These are phyloP conservation scores for Dendrobium nobile DNA, from an alignment of 106 monocot genomes.

Conservation along the genomic window DNA sequence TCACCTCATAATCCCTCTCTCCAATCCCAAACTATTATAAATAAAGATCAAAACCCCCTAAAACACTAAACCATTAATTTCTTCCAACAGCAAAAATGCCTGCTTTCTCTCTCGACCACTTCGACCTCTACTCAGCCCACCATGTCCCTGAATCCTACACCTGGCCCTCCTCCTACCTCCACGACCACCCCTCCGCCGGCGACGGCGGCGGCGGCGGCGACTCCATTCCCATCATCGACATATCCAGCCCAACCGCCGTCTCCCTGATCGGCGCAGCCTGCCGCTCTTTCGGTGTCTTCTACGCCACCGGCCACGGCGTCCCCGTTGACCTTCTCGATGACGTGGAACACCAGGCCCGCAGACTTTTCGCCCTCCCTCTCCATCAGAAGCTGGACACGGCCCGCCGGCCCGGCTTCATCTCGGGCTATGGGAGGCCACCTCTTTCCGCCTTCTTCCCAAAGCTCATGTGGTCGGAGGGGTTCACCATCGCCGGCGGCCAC, in stretches of 20 bases:
- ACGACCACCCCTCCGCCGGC: conserved; percentile 16
- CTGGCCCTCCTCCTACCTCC: conserved; percentile 9
- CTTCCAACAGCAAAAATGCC: too few relatives aligned
- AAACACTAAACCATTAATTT: too few relatives aligned
- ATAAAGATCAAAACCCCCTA: too few relatives aligned
- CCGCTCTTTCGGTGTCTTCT: conserved; percentile 8
- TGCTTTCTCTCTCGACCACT: neutral
- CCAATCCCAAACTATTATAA: too few relatives aligned
- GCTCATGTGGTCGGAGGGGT: conserved; percentile 25
- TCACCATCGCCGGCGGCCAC: conserved; percentile 12
- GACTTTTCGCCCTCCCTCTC: conserved; percentile 20
- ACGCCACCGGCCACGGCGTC: conserved; percentile 11
- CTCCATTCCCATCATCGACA: conserved; percentile 17
- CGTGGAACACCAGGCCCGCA: neutral
- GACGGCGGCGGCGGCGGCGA: neutral
- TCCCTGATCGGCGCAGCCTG: conserved; percentile 3
- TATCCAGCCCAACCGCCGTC: neutral
- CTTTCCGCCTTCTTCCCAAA: conserved; percentile 16
- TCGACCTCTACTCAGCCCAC: conserved; percentile 6
- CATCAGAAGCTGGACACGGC: conserved; percentile 11
- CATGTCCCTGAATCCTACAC: conserved; percentile 12
- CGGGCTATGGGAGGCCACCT: conserved; percentile 15
- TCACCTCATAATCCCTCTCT: too few relatives aligned
- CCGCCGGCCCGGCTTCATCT: neutral
- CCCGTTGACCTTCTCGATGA: neutral